phyloP scores from a whole-genome alignment of 768 basidiomycete species.

The Strobilomyces dryophilus region DNA sequence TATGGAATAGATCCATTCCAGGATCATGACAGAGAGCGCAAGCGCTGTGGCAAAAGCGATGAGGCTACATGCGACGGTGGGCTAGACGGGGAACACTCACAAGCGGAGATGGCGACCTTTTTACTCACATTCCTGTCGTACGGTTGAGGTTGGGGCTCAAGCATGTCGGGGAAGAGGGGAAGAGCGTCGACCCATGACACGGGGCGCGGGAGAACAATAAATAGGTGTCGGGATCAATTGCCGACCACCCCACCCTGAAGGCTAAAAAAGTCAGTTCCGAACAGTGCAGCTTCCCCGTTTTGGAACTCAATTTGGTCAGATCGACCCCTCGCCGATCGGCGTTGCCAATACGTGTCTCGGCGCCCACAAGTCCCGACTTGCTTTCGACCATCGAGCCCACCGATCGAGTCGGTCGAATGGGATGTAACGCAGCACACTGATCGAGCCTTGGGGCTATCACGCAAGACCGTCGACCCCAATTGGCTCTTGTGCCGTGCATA shows the following conservation, averaged over 20 bases:
- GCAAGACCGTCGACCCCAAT: too few species aligned
- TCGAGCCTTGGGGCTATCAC: too few species aligned
- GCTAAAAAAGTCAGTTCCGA: background rate
- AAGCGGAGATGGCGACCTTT: slow-evolving; percentile 11
- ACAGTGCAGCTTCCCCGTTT: background rate
- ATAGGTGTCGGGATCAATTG: background rate
- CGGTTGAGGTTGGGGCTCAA: background rate
- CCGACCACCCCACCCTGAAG: background rate
- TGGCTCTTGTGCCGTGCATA: too few species aligned
- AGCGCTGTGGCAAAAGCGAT: background rate
- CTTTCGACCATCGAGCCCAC: too few species aligned
- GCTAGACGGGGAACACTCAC: slow-evolving; percentile 1
- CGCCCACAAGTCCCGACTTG: background rate
- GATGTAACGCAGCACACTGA: too few species aligned
- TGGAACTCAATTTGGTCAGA: background rate
- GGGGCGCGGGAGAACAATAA: background rate
- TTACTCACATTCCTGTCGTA: background rate
- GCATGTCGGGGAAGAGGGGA: background rate
- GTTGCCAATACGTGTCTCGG: slow-evolving; percentile 2
- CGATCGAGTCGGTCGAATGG: too few species aligned
- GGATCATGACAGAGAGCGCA: slow-evolving; percentile 13
- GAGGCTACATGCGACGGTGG: background rate
- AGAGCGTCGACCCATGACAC: background rate
- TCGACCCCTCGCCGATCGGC: slow-evolving; percentile 1
- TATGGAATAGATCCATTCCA: slow-evolving; percentile 11